Conservation (phyloP, 1,284 basidiomycete species). For the Albatrellus sp. region DNA sequence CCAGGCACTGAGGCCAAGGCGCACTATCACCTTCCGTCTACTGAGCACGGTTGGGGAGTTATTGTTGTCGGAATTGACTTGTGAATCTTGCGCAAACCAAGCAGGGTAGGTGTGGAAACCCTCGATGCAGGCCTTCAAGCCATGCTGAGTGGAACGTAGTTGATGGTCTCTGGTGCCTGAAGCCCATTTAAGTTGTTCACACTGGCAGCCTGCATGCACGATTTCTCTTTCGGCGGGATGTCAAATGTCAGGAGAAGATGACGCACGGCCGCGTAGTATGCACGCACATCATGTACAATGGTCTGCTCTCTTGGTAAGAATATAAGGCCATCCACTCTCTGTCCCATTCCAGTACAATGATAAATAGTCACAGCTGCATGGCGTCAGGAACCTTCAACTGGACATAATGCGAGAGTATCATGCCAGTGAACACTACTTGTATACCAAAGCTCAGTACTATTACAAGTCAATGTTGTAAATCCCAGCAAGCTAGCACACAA, state of each 20-base stretch:
- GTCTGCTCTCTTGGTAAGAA: constrained; percentile 42
- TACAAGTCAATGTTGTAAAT: too few species aligned
- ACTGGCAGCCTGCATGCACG: background rate
- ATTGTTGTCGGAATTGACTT: background rate
- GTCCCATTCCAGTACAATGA: too few species aligned
- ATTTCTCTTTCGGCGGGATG: constrained; percentile 5
- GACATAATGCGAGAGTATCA: too few species aligned
- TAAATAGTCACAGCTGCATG: too few species aligned
- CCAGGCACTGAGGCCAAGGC: too few species aligned
- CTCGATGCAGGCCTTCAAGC: background rate
- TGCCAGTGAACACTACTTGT: too few species aligned
- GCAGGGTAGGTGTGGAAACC: background rate
- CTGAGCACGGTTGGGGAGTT: background rate
- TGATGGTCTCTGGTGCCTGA: background rate
- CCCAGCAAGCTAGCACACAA: too few species aligned
- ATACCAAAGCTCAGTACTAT: too few species aligned
- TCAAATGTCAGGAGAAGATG: background rate
- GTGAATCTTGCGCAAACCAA: background rate
- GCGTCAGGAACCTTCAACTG: too few species aligned
- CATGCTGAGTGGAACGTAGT: background rate
- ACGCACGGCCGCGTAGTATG: background rate
- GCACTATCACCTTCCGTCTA: too few species aligned
- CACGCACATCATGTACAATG: constrained; percentile 34
- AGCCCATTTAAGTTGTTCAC: background rate
- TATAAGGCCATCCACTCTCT: constrained; percentile 45